phyloP scores from a whole-genome alignment of 2,329 filamentous ascomycete species.

The Colletotrichum sp. region DNA sequence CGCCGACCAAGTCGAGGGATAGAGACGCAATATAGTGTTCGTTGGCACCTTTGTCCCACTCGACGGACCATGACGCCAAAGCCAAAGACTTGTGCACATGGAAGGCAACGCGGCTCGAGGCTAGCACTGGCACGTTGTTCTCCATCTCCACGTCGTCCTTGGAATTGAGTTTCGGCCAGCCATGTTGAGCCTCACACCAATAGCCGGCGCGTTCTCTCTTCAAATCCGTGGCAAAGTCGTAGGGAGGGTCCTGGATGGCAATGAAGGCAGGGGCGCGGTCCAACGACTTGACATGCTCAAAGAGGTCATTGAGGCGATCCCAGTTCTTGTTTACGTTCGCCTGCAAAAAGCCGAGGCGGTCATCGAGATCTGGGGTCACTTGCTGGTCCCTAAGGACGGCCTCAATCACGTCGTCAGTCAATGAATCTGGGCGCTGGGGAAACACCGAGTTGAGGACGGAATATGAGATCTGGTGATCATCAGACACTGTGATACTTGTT shows the following conservation, averaged over 20 bases:
- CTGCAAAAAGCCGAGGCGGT: not conserved
- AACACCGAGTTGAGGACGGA: not conserved
- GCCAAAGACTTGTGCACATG: not conserved
- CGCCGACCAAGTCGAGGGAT: not conserved
- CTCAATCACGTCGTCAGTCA: not conserved
- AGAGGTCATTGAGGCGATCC: not conserved
- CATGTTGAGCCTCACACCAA: not conserved
- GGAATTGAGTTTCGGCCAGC: not conserved
- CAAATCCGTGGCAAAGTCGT: not conserved
- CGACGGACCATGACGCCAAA: not conserved
- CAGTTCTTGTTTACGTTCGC: not conserved
- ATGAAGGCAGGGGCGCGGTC: not conserved
- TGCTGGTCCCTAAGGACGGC: not conserved
- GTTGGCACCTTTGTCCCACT: not conserved
- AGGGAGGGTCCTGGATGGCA: not conserved
- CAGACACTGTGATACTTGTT: not conserved
- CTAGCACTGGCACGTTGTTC: not conserved
- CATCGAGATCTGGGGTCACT: not conserved
- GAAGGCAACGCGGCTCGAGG: not conserved
- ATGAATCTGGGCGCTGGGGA: not conserved
- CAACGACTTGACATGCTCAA: not conserved
- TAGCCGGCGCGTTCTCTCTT: not conserved
- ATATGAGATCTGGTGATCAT: not conserved
- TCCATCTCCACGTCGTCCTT: not conserved
- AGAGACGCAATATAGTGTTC: not conserved